These are phyloP conservation scores for Seiridium unicorne DNA, from an alignment of 2,329 filamentous ascomycete genomes.

Conservation along the genomic window DNA sequence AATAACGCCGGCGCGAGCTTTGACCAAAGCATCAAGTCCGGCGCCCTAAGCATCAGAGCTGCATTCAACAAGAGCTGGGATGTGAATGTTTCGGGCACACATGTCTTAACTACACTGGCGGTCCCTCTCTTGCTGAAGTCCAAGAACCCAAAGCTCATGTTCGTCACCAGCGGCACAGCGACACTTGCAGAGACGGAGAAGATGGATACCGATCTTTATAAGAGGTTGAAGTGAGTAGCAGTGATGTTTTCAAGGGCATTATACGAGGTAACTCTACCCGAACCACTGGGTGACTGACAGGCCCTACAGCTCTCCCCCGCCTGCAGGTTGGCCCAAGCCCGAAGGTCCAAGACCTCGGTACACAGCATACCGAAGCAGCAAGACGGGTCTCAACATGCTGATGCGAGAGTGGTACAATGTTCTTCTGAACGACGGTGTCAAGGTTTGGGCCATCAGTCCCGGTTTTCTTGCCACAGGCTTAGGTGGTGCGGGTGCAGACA, in stretches of 20 bases:
- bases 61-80: conserved; percentile 39
- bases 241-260: no score
- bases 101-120: conserved; percentile 32
- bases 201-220: conserved; percentile 9
- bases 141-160: conserved; percentile 41
- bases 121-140: conserved; percentile 42
- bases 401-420: conserved; percentile 42
- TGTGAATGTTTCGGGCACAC: conserved; percentile 40
- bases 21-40: conserved; percentile 23
- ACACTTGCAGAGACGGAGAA: conserved; percentile 29
- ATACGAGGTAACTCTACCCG: neutral
- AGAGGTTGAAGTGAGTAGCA: neutral
- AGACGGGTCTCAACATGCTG: conserved; percentile 48
- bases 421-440: conserved; percentile 40
- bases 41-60: conserved; percentile 31
- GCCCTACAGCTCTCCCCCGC: conserved; percentile 18
- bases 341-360: conserved; percentile 3
- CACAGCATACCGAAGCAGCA: conserved; percentile 35
- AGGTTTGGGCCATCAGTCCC: conserved; percentile 36
- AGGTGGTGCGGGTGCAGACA: conserved; percentile 7
- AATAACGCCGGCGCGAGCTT: conserved; percentile 48
- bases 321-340: conserved; percentile 39
- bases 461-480: conserved; percentile 21
- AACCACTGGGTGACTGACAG: neutral
- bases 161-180: conserved; percentile 42